Evolutionary conservation across 768 basidiomycete species (phyloP), one percentile per base, ranked within the genome.

Genomic region (Kwoniella dejecticola): DNA sequence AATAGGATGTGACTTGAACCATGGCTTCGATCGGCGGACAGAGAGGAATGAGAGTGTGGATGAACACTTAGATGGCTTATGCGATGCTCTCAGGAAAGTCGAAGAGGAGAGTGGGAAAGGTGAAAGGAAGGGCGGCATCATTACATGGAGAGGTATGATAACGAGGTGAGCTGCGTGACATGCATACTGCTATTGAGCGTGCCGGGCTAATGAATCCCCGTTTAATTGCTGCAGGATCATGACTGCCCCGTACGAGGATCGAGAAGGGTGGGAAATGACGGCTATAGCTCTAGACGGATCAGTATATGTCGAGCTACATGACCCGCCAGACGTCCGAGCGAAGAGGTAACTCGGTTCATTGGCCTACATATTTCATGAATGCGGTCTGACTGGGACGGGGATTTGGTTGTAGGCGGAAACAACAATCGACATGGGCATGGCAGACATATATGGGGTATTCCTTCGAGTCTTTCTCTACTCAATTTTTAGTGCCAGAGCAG

Each of bases 91-190:
- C 49, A 46, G 47, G 52, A 30, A 64, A 30, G 57, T 66, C 6
- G 65, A 52, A 24, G 59, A 61, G 24, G 40, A 48, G 11, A 48
- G 24, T 33, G 48, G 36, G 50, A 45, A 31, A 26, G 54, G 41
- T 24, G 60, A 70, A 59, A 66, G 69, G 60, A 59, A 52, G 52
- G 70, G 70, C 2, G 74, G 73, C 2, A 55, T 79, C 21, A 70
- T 80, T 27, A 79, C 76, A 19, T 80, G 78, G 77, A 63, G 79
- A 60, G 79, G 79, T 2, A 78, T 79, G 74, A 63, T 78, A 19
- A 80, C 79, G 7, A 72, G 75, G 77, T 76, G 52, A 52, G 69
- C n/a, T 24, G 12, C 41, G 5, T 42, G 5, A 42, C 41, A 38
- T 38, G 8, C 8, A 38, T 8, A 17, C 41, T 13, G 41, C 6